These are phyloP conservation scores for Flaveria floridana DNA, from an alignment of 140 eudicot genomes.

Conservation along the genomic window DNA sequence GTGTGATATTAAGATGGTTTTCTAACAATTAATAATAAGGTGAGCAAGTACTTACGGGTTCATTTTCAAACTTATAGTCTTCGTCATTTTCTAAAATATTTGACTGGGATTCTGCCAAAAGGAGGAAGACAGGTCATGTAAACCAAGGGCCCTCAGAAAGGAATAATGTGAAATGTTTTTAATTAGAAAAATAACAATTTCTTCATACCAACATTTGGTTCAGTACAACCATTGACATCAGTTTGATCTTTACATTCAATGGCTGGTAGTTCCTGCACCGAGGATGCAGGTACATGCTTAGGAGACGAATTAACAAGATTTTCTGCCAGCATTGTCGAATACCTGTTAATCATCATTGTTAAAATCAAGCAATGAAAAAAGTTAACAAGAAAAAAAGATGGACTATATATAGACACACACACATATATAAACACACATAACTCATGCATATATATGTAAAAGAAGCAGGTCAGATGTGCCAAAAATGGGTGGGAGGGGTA, in stretches of 20 bases:
- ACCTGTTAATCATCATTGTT: slow-evolving; percentile 48
- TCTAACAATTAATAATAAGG: slow-evolving; percentile 3
- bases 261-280: slow-evolving; percentile 41
- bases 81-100: slow-evolving; percentile 55
- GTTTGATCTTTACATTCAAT: slow-evolving; percentile 43
- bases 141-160: neutral
- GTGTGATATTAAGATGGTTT: neutral
- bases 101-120: slow-evolving; percentile 56
- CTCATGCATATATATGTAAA: neutral
- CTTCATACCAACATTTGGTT: slow-evolving; percentile 50
- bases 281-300: slow-evolving; percentile 31
- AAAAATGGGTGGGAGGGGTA: neutral
- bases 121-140: slow-evolving; percentile 2
- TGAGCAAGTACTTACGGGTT: slow-evolving; percentile 54
- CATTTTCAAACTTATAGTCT: slow-evolving; percentile 73
- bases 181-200: neutral
- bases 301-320: slow-evolving; percentile 73
- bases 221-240: slow-evolving; percentile 36
- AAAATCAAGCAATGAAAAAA: slow-evolving; percentile 3
- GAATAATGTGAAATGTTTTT: neutral
- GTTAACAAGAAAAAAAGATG: neutral
- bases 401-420: neutral
- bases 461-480: neutral
- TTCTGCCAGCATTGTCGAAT: slow-evolving; percentile 98
- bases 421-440: neutral